These are phyloP conservation scores for Pleurotus djamor DNA, from an alignment of 768 basidiomycete genomes.

Conservation along the genomic window DNA sequence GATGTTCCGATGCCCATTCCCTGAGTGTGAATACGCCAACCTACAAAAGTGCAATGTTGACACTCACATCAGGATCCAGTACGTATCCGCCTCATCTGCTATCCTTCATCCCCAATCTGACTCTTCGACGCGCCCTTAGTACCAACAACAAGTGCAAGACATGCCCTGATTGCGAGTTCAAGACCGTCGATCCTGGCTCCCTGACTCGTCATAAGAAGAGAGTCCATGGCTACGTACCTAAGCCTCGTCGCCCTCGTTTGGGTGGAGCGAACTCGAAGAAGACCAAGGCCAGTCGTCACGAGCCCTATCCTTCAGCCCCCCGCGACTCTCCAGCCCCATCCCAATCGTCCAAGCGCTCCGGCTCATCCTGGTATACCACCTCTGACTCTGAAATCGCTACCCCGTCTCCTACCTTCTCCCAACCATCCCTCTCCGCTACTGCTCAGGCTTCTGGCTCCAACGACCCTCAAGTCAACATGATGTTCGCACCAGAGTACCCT, in stretches of 20 bases:
- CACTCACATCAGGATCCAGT: slow-evolving; percentile 30
- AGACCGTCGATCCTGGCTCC: slow-evolving; percentile 24
- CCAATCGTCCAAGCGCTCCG: background rate
- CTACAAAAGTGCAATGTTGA: slow-evolving; percentile 28
- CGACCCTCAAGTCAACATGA: background rate
- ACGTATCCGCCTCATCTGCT: slow-evolving; percentile 1
- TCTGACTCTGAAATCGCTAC: background rate
- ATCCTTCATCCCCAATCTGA: background rate
- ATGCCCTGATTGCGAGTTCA: slow-evolving; percentile 24
- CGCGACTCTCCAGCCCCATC: background rate
- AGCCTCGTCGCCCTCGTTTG: slow-evolving; percentile 1
- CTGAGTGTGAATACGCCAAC: slow-evolving; percentile 22
- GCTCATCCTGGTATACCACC: background rate
- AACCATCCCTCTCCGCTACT: background rate
- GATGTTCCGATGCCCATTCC: slow-evolving; percentile 23
- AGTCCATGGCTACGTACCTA: slow-evolving; percentile 18
- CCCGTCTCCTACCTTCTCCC: background rate
- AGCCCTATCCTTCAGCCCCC: background rate
- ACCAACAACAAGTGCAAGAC: slow-evolving; percentile 22
- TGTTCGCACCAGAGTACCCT: background rate
- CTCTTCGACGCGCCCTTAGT: slow-evolving; percentile 12
- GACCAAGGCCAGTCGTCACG: background rate
- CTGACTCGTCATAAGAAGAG: slow-evolving; percentile 28
- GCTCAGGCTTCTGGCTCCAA: background rate
- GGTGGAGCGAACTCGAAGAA: slow-evolving; percentile 1